Conservation (phyloP, 1,284 basidiomycete species). For the Ganoderma meredithae region DNA sequence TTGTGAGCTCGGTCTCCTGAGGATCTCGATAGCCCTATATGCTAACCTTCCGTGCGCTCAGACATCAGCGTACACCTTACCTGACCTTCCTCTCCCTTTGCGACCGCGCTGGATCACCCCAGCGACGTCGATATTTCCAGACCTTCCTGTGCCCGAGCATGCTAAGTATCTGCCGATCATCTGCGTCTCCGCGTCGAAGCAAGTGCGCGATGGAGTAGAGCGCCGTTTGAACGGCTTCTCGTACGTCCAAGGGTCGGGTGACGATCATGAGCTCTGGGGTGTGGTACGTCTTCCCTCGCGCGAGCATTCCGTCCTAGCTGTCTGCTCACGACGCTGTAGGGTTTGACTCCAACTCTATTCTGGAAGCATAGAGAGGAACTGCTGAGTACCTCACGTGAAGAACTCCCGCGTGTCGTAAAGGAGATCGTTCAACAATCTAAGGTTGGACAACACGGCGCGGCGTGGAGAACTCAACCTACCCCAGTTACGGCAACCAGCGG, state of each 20-base stretch:
- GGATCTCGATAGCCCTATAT: neutral
- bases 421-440: conserved; percentile 45
- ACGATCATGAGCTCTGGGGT: conserved; percentile 90
- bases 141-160: conserved; percentile 37
- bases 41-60: conserved; percentile 31
- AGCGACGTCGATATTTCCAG: conserved; percentile 53
- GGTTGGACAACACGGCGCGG: neutral
- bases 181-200: conserved; percentile 81
- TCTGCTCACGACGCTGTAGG: conserved; percentile 45
- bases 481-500: conserved; percentile 36
- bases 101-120: conserved; percentile 77
- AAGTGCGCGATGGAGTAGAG: conserved; percentile 62
- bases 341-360: conserved; percentile 76
- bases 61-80: conserved; percentile 61
- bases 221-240: conserved; percentile 69
- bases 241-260: conserved; percentile 90
- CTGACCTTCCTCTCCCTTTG: conserved; percentile 58
- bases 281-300: conserved; percentile 53
- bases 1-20: conserved; percentile 47
- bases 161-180: conserved; percentile 67
- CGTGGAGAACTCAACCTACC: conserved; percentile 36
- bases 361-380: conserved; percentile 68
- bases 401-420: conserved; percentile 57
- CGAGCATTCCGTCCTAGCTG: too few species aligned
- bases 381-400: conserved; percentile 52